Percentiles rank a stretch among this genome's conserved stretches.
Evolutionary conservation across 1,284 basidiomycete species (phyloP).

Genomic region (Phenoliferia sp.): DNA sequence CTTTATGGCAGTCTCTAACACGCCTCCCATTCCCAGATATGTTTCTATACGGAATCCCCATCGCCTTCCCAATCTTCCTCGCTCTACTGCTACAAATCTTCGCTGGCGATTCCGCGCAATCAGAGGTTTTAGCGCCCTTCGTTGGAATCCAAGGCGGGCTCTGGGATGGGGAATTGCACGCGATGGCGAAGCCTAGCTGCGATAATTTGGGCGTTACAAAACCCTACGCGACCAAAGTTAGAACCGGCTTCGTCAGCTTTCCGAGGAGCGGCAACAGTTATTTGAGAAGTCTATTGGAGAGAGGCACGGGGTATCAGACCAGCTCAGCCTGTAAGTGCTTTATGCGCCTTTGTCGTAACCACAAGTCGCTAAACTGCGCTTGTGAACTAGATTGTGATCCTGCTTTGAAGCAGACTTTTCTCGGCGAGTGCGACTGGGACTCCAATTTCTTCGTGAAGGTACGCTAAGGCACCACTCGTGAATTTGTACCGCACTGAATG

Average conservation of each 20-base stretch:
- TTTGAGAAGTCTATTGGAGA: constrained; percentile 23
- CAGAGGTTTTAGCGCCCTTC: neutral
- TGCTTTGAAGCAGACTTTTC: constrained; percentile 20
- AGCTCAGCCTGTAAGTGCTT: constrained; percentile 15
- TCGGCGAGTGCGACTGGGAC: constrained; percentile 28
- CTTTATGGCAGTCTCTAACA: neutral
- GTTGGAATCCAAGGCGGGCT: neutral
- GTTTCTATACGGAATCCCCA: constrained; percentile 20
- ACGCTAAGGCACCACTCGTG: neutral
- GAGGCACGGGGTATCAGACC: constrained; percentile 31
- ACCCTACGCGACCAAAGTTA: constrained; percentile 1
- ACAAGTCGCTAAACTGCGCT: neutral
- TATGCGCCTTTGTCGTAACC: neutral
- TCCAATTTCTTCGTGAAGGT: constrained; percentile 30
- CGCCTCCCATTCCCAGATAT: neutral
- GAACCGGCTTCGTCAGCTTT: constrained; percentile 19
- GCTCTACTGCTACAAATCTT: constrained; percentile 9
- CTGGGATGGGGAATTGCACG: constrained; percentile 19
- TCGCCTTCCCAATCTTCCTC: constrained; percentile 11
- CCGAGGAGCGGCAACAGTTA: constrained; percentile 29
- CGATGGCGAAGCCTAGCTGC: constrained; percentile 14
- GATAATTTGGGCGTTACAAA: neutral
- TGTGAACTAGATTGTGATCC: constrained; percentile 26
- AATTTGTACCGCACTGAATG: neutral
- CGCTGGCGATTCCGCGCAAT: neutral